A percentile compares a stretch with the other conserved stretches of the same genome.
Conservation (phyloP, 768 basidiomycete genomes). For the Chalciporus pseudorubinellus region DNA sequence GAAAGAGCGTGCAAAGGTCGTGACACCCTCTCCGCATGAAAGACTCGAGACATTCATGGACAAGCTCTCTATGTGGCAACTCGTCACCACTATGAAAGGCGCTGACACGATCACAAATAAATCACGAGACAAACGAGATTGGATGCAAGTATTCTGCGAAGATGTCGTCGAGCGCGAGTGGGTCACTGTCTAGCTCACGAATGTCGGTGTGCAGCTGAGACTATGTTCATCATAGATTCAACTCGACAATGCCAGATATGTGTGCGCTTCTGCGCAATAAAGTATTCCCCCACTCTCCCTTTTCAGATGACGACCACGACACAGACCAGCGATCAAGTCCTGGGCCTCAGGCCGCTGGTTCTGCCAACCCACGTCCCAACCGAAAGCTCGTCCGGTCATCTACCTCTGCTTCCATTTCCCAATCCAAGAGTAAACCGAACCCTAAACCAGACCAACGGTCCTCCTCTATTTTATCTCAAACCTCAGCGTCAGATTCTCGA, state of each 20-base stretch:
- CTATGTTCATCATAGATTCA: slow-evolving; percentile 46
- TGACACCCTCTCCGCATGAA: slow-evolving; percentile 39
- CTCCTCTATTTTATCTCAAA: slow-evolving; percentile 17
- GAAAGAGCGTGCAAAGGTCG: slow-evolving; percentile 21
- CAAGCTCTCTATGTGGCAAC: slow-evolving; percentile 76
- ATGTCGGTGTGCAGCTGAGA: slow-evolving; percentile 1
- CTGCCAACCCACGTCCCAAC: slow-evolving; percentile 4
- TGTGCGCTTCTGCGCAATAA: slow-evolving; percentile 62
- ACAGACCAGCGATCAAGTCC: slow-evolving; percentile 13
- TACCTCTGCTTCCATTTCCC: slow-evolving; percentile 4
- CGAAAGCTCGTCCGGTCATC: slow-evolving; percentile 16
- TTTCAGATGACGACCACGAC: slow-evolving; percentile 44
- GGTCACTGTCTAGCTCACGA: slow-evolving; percentile 18
- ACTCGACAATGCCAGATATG: slow-evolving; percentile 45
- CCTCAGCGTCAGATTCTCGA: slow-evolving; percentile 29
- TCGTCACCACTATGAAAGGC: slow-evolving; percentile 43
- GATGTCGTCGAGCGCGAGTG: slow-evolving; percentile 65
- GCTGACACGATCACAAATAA: slow-evolving; percentile 16
- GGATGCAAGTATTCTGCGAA: slow-evolving; percentile 73
- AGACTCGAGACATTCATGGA: slow-evolving; percentile 74
- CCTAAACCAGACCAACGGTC: slow-evolving; percentile 23
- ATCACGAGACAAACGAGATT: slow-evolving; percentile 48
- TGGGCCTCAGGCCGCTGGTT: slow-evolving; percentile 1
- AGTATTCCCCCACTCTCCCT: slow-evolving; percentile 63
- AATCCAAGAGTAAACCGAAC: slow-evolving; percentile 8